phyloP scores from a whole-genome alignment of 495 filamentous ascomycete species.

The Penicillium argentinense region DNA sequence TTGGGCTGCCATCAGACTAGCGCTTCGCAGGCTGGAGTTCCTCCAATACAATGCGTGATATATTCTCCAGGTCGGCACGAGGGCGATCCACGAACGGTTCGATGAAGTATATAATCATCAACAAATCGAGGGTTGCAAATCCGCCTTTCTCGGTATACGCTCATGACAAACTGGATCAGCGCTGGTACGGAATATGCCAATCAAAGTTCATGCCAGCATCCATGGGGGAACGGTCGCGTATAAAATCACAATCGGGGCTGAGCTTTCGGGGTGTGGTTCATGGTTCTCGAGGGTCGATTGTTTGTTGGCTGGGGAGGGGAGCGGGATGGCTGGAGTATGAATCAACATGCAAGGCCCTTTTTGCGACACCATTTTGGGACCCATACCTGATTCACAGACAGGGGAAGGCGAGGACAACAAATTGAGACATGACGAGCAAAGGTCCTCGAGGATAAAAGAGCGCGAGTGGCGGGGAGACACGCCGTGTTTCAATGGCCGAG shows the following conservation, averaged over 20 bases:
- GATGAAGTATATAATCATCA: not conserved
- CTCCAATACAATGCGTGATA: too few species aligned
- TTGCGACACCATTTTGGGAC: not conserved
- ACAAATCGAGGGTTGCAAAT: not conserved
- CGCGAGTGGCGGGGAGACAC: not conserved
- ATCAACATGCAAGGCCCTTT: not conserved
- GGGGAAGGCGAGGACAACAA: not conserved
- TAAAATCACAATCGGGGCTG: slow-evolving; percentile 14
- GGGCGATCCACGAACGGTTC: too few species aligned
- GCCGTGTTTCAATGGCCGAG: not conserved
- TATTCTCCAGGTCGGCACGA: too few species aligned
- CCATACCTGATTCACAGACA: not conserved
- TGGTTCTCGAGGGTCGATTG: not conserved
- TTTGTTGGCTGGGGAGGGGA: not conserved
- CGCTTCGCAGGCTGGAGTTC: too few species aligned
- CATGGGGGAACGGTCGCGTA: slow-evolving; percentile 9
- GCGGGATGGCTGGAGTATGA: slow-evolving; percentile 4
- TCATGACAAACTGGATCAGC: slow-evolving; percentile 3
- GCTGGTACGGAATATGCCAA: slow-evolving; percentile 2
- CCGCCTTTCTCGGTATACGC: not conserved
- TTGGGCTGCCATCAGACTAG: too few species aligned
- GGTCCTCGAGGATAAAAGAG: not conserved
- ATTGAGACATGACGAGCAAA: not conserved
- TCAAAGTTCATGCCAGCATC: slow-evolving; percentile 15
- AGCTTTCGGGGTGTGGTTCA: not conserved